Conservation (phyloP, 176 grass and related monocot genomes). For the Aegilops umbellulata region DNA sequence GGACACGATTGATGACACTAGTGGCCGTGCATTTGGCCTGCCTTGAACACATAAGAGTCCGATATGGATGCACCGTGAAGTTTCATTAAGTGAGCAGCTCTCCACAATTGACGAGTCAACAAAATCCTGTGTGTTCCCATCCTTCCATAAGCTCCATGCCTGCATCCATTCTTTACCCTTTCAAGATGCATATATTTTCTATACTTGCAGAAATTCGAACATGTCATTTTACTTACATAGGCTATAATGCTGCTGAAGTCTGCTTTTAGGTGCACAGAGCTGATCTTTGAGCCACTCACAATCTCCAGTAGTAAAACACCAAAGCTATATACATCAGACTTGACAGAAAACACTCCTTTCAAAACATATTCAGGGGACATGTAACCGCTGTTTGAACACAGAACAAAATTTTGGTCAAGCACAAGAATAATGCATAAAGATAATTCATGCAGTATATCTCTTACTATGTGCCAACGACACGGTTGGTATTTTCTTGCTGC, state of each 20-base stretch:
- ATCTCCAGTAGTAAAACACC: slow-evolving; percentile 41
- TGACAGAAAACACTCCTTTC: slow-evolving; percentile 45
- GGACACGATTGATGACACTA: slow-evolving; percentile 22
- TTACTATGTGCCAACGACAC: slow-evolving; percentile 46
- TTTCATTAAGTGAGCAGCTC: slow-evolving; percentile 15
- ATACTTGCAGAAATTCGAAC: neutral
- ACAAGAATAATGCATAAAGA: neutral
- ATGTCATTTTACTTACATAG: slow-evolving; percentile 35
- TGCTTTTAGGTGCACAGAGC: neutral
- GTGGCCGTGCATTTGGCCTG: slow-evolving; percentile 27
- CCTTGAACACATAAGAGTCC: slow-evolving; percentile 52
- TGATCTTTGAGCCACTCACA: slow-evolving; percentile 42
- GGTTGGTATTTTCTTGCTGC: slow-evolving; percentile 16
- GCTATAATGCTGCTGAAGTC: slow-evolving; percentile 20
- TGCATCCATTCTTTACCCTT: slow-evolving; percentile 13
- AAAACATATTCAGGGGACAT: slow-evolving; percentile 58
- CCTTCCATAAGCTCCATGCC: slow-evolving; percentile 45
- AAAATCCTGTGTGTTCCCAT: slow-evolving; percentile 28
- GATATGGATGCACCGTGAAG: slow-evolving; percentile 27
- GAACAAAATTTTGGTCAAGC: neutral
- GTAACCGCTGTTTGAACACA: slow-evolving; percentile 33
- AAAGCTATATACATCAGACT: slow-evolving; percentile 50
- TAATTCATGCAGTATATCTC: neutral
- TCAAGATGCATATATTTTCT: neutral
- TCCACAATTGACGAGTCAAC: slow-evolving; percentile 25